Conservation (phyloP, 2,329 filamentous ascomycete genomes). For the Aureobasidium subglaciale region DNA sequence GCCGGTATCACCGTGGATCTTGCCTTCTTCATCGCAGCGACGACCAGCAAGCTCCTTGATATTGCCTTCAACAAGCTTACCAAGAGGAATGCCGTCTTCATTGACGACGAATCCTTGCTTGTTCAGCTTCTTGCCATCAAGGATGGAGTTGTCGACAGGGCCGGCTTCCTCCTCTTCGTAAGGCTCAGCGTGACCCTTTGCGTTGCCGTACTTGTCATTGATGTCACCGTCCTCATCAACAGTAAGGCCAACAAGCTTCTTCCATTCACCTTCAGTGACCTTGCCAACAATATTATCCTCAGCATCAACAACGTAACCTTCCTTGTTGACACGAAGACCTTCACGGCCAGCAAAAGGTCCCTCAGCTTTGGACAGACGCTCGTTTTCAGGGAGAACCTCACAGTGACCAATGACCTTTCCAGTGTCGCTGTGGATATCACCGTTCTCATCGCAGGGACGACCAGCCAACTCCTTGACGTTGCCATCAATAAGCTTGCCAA, state of each 20-base stretch:
- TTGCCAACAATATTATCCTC: conserved; percentile 46
- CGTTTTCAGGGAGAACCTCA: conserved; percentile 60
- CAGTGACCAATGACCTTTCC: conserved; percentile 62
- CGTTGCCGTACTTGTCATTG: conserved; percentile 55
- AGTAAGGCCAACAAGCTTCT: conserved; percentile 51
- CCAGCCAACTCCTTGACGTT: conserved; percentile 57
- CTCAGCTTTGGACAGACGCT: conserved; percentile 47
- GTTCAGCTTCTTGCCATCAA: conserved; percentile 50
- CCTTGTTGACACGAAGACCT: conserved; percentile 41
- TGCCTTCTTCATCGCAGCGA: conserved; percentile 49
- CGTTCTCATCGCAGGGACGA: conserved; percentile 63
- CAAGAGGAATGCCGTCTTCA: conserved; percentile 47
- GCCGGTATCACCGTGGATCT: conserved; percentile 50
- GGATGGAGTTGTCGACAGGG: conserved; percentile 43
- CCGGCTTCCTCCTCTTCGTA: conserved; percentile 40
- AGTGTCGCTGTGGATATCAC: conserved; percentile 65
- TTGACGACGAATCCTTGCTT: conserved; percentile 53
- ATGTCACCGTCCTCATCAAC: conserved; percentile 59
- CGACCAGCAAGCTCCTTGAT: conserved; percentile 49
- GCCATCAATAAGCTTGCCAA: conserved; percentile 61
- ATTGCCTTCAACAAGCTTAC: conserved; percentile 50
- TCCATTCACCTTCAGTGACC: conserved; percentile 53
- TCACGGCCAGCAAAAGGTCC: conserved; percentile 45
- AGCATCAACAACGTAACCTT: conserved; percentile 43
- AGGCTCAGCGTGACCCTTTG: conserved; percentile 54